Evolutionary conservation across 1,139 yeast genomes (phyloP), one percentile per base, ranked within the genome.

Genomic region (Torulaspora pretoriensis): DNA sequence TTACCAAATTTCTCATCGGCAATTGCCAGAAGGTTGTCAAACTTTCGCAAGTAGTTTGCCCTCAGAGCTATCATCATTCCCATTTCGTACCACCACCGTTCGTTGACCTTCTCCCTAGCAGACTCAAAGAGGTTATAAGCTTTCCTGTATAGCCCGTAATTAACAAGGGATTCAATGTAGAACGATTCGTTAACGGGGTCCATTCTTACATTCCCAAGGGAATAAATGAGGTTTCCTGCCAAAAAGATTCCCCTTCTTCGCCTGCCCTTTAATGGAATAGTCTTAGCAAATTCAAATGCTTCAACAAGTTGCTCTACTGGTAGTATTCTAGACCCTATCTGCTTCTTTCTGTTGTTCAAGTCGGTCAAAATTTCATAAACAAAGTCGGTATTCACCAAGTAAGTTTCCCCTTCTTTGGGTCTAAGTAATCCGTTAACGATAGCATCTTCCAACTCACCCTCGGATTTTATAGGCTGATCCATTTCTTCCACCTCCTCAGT

Each of bases 11-110:
- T 45, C 1, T 27, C 29, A 38, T 57, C 57, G 3, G 54, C 47
- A 24, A 50, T 51, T 3, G 33, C 22, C 13, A 60, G 40, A 22
- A 60, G 33, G 8, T 46, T 51, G 23, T 61, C 60, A 25, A 68
- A 68, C 25, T 53, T 51, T n/a, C 50, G 54, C 12, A 68, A 40
- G 37, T 65, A 56, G n/a, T 61, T 61, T 8, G 57, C 45, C 8
- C 63, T 55, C 29, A 68, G 47, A 17, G 61, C 51, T 10, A 64
- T 54, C 54, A 63, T 61, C 54, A 67, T 49, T 17, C 70, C 65
- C 35, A 67, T 44, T 44, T 68, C 71, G 48, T 61, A 56, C 72
- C 72, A 68, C 70, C 71, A 68, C 38, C 67, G 52, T 43, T 67
- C 60, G 25, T 60, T 47, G 1, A 65, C 56, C 22, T 57, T 60